These are phyloP conservation scores for Tolypocladium cylindrosporum DNA, from an alignment of 2,329 filamentous ascomycete species.

Conservation along the genomic window DNA sequence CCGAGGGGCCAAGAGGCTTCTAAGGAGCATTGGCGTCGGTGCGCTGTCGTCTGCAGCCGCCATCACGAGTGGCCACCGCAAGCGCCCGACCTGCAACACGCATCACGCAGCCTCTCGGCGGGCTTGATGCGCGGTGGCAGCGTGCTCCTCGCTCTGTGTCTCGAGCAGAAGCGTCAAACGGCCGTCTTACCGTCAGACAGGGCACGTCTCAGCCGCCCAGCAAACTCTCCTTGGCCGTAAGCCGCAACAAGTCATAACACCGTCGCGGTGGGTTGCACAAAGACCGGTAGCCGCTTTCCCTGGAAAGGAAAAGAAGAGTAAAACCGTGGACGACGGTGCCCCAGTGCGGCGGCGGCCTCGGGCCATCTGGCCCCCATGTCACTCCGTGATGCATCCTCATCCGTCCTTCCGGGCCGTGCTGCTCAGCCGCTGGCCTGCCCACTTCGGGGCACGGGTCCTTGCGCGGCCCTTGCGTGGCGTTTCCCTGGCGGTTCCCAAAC, in stretches of 20 bases:
- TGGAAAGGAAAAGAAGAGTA: not conserved
- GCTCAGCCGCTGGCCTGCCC: not conserved
- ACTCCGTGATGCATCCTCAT: not conserved
- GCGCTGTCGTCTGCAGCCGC: not conserved
- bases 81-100: no score
- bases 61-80: not conserved
- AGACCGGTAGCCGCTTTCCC: not conserved
- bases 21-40: no score
- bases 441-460: not conserved
- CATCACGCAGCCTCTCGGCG: not conserved
- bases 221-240: not conserved
- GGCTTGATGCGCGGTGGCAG: not conserved
- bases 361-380: not conserved
- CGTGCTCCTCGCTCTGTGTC: not conserved
- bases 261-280: no score
- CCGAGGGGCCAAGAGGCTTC: not conserved
- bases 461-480: not conserved
- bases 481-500: not conserved
- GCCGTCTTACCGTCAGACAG: not conserved
- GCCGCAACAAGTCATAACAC: not conserved
- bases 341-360: not conserved
- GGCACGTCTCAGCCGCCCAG: not conserved
- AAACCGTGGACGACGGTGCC: not conserved
- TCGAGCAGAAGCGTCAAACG: not conserved
- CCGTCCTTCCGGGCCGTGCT: not conserved